Evolutionary conservation across 2,329 filamentous ascomycete genomes (phyloP).

Genomic region (Fusarium avenaceum): DNA sequence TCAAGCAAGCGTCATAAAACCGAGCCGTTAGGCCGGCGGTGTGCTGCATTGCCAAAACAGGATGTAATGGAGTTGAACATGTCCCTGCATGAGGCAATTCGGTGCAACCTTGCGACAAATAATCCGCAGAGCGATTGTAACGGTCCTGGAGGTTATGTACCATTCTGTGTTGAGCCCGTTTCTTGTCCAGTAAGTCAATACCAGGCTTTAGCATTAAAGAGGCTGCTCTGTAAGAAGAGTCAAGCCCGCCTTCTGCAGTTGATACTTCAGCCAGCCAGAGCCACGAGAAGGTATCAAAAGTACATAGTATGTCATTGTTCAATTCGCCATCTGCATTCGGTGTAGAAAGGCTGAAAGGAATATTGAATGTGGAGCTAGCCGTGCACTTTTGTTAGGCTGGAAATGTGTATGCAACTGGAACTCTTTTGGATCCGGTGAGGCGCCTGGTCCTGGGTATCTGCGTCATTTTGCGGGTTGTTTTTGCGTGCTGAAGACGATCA

Average conservation of each 20-base stretch:
- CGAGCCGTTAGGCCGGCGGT: slow-evolving; percentile 28
- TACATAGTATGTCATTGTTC: slow-evolving; percentile 23
- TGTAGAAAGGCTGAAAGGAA: slow-evolving; percentile 4
- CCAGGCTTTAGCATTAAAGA: slow-evolving; percentile 3
- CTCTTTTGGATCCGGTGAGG: slow-evolving; percentile 1
- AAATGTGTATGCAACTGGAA: slow-evolving; percentile 20
- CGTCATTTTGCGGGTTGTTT: slow-evolving; percentile 19
- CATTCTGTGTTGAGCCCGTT: slow-evolving; percentile 10
- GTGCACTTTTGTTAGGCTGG: slow-evolving; percentile 31
- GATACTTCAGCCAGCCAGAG: slow-evolving; percentile 42
- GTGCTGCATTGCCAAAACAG: slow-evolving; percentile 20
- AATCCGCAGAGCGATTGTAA: slow-evolving; percentile 11
- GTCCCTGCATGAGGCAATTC: slow-evolving; percentile 40
- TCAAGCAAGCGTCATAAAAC: slow-evolving; percentile 10
- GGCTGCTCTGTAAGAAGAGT: slow-evolving; percentile 1
- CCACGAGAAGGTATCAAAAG: slow-evolving; percentile 20
- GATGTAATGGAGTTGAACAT: slow-evolving; percentile 22
- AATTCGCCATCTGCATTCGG: slow-evolving; percentile 17
- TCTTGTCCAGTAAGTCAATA: slow-evolving; percentile 14
- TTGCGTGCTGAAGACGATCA: slow-evolving; percentile 7
- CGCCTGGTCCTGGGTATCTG: slow-evolving; percentile 18
- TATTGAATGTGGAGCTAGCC: slow-evolving; percentile 7
- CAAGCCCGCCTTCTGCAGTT: slow-evolving; percentile 14
- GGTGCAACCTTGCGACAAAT: slow-evolving; percentile 27
- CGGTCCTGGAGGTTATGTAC: slow-evolving; percentile 6